A percentile compares a stretch with the other conserved stretches of the same genome.
phyloP scores from a whole-genome alignment of 768 basidiomycete species.

The Podaxis carcinomalis region DNA sequence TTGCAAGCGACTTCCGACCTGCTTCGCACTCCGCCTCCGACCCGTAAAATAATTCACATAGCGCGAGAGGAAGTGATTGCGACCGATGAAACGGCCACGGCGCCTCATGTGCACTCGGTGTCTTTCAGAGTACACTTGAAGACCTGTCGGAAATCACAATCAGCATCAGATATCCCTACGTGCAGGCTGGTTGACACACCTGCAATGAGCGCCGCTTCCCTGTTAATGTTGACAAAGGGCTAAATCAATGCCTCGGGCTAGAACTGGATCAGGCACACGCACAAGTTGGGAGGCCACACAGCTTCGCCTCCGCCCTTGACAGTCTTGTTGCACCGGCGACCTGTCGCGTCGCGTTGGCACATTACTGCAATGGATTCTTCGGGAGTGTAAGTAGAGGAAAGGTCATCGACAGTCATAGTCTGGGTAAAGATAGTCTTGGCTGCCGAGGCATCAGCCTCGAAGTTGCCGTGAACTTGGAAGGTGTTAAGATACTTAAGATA shows the following conservation, averaged over 20 bases:
- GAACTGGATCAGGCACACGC: constrained; percentile 12
- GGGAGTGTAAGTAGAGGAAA: constrained; percentile 31
- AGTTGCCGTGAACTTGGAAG: constrained; percentile 7
- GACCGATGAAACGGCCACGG: constrained; percentile 69
- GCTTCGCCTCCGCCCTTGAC: constrained; percentile 64
- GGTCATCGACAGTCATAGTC: constrained; percentile 34
- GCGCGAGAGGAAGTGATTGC: constrained; percentile 76
- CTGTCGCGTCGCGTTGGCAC: constrained; percentile 53
- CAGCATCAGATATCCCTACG: background rate
- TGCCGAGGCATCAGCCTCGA: constrained; percentile 6
- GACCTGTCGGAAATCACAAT: constrained; percentile 32
- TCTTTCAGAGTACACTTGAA: constrained; percentile 60
- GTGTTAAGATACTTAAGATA: constrained; percentile 1
- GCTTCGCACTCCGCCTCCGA: constrained; percentile 65
- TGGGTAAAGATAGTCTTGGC: constrained; percentile 19
- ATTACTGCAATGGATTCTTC: constrained; percentile 30
- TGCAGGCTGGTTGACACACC: constrained; percentile 31
- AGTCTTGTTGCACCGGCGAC: constrained; percentile 71
- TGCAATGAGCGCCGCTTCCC: constrained; percentile 67
- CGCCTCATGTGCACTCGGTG: constrained; percentile 59
- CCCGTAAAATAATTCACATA: constrained; percentile 65
- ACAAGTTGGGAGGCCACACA: constrained; percentile 72
- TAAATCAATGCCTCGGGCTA: constrained; percentile 1
- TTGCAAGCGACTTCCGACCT: constrained; percentile 76
- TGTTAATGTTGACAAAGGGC: constrained; percentile 5